phyloP scores from a whole-genome alignment of 306 rosid species.

The Datisca glomerata region DNA sequence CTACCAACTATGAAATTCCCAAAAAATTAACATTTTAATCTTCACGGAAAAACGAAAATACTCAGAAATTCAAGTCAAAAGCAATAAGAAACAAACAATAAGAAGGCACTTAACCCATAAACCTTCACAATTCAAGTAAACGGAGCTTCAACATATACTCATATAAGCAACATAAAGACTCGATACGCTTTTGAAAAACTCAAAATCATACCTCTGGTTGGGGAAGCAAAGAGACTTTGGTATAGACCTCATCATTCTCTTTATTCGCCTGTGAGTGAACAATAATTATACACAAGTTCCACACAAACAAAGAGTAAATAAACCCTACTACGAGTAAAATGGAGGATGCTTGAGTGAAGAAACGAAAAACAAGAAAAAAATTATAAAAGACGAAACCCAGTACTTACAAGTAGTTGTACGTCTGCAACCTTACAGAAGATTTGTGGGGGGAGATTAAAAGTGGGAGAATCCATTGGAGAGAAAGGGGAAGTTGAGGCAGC shows the following conservation, averaged over 20 bases:
- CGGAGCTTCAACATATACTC: not conserved
- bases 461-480: constrained; percentile 53
- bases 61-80: constrained; percentile 12
- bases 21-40: constrained; percentile 13
- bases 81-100: constrained; percentile 9
- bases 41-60: constrained; percentile 10
- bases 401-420: constrained; percentile 78
- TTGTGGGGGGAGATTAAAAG: constrained; percentile 74
- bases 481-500: constrained; percentile 54
- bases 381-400: constrained; percentile 4
- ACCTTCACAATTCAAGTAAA: constrained; percentile 16
- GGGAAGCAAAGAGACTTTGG: constrained; percentile 75
- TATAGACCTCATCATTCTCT: constrained; percentile 96
- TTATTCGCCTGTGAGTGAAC: constrained; percentile 59
- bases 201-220: constrained; percentile 55
- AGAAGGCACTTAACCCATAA: too few species aligned
- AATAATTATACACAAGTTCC: not conserved
- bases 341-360: constrained; percentile 5
- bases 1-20: constrained; percentile 39
- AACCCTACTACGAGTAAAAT: not conserved
- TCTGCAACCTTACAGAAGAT: constrained; percentile 79
- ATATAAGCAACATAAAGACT: not conserved
- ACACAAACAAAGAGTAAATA: too few species aligned
- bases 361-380: not conserved
- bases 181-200: not conserved